Evolutionary conservation across 2,329 filamentous ascomycete genomes (phyloP).

Genomic region (Pseudogymnoascus sp.): DNA sequence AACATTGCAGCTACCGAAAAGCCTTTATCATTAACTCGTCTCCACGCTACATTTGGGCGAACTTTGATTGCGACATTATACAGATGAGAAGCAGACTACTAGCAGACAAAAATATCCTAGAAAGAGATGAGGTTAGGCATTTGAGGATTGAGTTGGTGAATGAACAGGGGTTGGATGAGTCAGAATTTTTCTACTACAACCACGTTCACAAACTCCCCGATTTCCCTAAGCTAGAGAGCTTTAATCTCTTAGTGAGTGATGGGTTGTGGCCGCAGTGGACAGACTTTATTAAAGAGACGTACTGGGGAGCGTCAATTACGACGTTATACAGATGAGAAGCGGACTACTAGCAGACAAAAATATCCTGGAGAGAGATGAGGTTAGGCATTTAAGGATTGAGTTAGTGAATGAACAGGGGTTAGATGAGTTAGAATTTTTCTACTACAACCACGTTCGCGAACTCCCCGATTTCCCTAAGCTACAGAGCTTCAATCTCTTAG

Average conservation of each 20-base stretch:
- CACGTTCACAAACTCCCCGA: not conserved
- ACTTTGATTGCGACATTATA: no score
- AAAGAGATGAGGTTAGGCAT: no score
- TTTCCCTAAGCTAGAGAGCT: not conserved
- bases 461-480: not conserved
- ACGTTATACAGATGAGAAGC: no score
- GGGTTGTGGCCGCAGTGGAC: not conserved
- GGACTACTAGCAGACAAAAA: no score
- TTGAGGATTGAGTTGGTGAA: not conserved
- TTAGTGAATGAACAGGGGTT: not conserved
- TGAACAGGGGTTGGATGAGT: not conserved
- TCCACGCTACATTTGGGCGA: no score
- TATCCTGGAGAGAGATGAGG: no score
- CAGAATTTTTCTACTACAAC: not conserved
- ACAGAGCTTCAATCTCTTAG: not conserved
- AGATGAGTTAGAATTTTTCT: not conserved
- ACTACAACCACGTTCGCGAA: not conserved
- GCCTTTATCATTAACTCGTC: no score
- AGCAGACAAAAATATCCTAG: no score
- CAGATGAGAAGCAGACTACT: no score
- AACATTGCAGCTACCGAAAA: no score
- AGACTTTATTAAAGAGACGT: not conserved
- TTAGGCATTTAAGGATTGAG: not conserved
- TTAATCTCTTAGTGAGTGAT: not conserved
- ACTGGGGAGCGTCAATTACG: not conserved